Percentiles rank a stretch among this genome's conserved stretches.
Evolutionary conservation across 495 filamentous ascomycete genomes (phyloP).

Genomic region (Xylaria palmicola): DNA sequence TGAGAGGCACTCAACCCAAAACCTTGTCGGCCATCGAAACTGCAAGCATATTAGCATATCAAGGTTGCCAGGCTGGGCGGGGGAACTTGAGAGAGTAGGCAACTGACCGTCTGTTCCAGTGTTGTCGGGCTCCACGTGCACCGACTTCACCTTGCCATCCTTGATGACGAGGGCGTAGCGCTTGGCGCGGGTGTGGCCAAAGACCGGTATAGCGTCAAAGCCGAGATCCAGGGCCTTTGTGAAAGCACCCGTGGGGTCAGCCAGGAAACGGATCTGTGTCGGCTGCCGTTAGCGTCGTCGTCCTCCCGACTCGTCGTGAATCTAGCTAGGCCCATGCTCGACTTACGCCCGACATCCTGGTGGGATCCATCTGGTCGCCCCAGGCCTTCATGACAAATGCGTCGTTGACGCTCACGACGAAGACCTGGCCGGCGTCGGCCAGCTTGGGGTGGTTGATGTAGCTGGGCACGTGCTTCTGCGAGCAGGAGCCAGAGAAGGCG

Average conservation of each 20-base stretch:
- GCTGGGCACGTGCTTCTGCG: constrained; percentile 72
- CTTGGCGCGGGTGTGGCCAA: constrained; percentile 83
- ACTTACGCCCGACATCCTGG: constrained; percentile 70
- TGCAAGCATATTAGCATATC: constrained; percentile 25
- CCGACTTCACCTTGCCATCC: constrained; percentile 72
- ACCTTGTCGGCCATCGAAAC: constrained; percentile 74
- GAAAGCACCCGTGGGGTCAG: constrained; percentile 80
- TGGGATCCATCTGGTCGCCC: constrained; percentile 70
- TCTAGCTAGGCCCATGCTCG: too few relatives aligned
- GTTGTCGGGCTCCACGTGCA: constrained; percentile 89
- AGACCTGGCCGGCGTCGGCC: constrained; percentile 73
- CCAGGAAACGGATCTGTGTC: constrained; percentile 77
- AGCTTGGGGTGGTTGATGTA: constrained; percentile 75
- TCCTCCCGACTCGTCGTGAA: too few relatives aligned
- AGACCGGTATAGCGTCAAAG: constrained; percentile 81
- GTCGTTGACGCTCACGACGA: constrained; percentile 92
- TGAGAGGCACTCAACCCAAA: constrained; percentile 47
- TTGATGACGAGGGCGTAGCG: constrained; percentile 80
- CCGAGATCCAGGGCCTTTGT: constrained; percentile 80
- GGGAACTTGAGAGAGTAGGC: too few relatives aligned
- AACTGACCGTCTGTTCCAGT: constrained; percentile 76
- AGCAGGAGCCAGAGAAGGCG: constrained; percentile 83
- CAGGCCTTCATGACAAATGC: constrained; percentile 95
- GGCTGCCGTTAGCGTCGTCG: too few relatives aligned
- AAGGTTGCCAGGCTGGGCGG: not conserved